Evolutionary conservation across 2,329 filamentous ascomycete species (phyloP).

Genomic region (Colletotrichum incanum): DNA sequence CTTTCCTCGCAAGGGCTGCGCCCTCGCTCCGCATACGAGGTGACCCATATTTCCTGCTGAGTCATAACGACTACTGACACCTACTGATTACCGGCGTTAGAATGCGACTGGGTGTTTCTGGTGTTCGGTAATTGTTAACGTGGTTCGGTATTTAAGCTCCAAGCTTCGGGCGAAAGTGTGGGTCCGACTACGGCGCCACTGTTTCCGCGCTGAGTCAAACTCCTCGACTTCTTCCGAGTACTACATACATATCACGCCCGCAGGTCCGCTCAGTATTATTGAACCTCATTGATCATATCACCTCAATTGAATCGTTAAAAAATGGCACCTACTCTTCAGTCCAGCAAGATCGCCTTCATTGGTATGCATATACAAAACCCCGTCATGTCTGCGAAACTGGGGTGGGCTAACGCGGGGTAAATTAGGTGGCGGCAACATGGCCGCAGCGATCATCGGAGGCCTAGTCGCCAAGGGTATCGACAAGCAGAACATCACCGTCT

Average conservation of each 20-base stretch:
- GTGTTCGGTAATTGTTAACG: background rate
- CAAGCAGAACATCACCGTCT: constrained; percentile 62
- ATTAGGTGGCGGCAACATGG: constrained; percentile 67
- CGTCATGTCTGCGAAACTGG: background rate
- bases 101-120: background rate
- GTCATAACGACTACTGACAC: too few species aligned
- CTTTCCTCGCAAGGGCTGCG: too few species aligned
- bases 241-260: background rate
- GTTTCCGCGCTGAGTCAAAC: constrained; percentile 23
- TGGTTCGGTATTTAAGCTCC: constrained; percentile 16
- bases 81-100: too few species aligned
- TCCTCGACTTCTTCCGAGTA: constrained; percentile 4
- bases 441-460: constrained; percentile 66
- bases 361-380: background rate
- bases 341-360: constrained; percentile 27
- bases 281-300: background rate
- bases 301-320: background rate
- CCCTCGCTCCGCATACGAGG: too few species aligned
- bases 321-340: constrained; percentile 12
- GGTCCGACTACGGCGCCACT: background rate
- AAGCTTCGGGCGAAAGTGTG: constrained; percentile 3
- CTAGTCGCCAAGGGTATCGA: constrained; percentile 60
- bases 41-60: too few species aligned
- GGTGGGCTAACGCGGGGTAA: constrained; percentile 21
- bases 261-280: background rate